Conservation (phyloP, 768 basidiomycete genomes). For the Leccinum sublutescens region DNA sequence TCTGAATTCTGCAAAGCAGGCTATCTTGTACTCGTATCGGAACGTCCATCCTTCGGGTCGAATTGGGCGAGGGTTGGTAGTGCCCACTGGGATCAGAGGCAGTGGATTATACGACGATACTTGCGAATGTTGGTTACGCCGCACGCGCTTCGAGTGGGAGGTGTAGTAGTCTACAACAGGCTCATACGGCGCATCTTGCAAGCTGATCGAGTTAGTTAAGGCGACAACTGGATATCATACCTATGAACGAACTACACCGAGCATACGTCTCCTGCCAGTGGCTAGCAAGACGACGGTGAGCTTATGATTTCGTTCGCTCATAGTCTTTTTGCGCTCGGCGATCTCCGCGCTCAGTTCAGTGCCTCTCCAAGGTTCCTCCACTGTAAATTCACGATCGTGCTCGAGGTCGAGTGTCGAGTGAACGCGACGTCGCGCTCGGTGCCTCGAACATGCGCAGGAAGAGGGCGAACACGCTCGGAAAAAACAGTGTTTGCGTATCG, state of each 20-base stretch:
- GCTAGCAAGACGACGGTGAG: conserved; percentile 94
- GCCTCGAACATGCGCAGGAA: conserved; percentile 83
- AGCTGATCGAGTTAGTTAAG: conserved; percentile 39
- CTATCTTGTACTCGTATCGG: too few relatives aligned
- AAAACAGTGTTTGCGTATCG: conserved; percentile 93
- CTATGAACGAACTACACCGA: conserved; percentile 76
- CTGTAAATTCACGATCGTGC: conserved; percentile 53
- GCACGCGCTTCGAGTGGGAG: conserved; percentile 85
- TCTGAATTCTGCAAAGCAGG: too few relatives aligned
- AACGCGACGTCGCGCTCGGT: conserved; percentile 41
- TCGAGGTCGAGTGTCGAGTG: conserved; percentile 57
- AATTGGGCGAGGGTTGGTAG: too few relatives aligned
- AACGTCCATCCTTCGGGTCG: too few relatives aligned
- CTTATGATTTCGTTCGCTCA: conserved; percentile 67
- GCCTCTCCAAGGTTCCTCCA: conserved; percentile 73
- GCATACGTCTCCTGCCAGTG: conserved; percentile 74
- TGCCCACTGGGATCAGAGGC: too few relatives aligned
- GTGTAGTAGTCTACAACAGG: conserved; percentile 30
- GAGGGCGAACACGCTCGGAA: conserved; percentile 92
- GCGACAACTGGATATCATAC: conserved; percentile 34
- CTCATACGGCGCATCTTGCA: conserved; percentile 87
- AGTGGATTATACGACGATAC: too few relatives aligned
- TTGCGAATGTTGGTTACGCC: too few relatives aligned
- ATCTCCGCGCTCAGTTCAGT: conserved; percentile 58
- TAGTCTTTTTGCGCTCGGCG: too few relatives aligned